Conservation (phyloP, 768 basidiomycete species). For the Tulasnella sp. region DNA sequence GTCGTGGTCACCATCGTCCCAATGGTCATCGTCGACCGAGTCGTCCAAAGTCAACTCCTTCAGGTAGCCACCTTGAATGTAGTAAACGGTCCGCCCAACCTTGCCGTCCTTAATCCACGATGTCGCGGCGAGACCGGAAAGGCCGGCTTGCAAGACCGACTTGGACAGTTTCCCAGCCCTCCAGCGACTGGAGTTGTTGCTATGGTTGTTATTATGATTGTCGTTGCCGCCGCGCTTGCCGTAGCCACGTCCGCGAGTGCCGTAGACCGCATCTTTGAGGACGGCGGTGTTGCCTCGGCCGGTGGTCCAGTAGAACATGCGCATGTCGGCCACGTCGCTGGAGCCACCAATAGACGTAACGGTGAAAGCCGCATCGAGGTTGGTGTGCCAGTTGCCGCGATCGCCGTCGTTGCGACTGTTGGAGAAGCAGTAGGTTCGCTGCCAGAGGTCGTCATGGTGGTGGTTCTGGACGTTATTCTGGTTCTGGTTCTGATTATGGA, state of each 20-base stretch:
- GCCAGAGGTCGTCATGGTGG: neutral
- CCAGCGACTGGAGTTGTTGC: neutral
- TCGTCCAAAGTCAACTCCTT: conserved; percentile 20
- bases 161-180: neutral
- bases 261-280: neutral
- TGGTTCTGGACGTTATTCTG: neutral
- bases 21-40: neutral
- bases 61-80: neutral
- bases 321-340: neutral
- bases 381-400: conserved; percentile 20
- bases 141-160: neutral
- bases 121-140: conserved; percentile 6
- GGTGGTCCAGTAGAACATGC: conserved; percentile 1
- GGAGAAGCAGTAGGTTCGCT: conserved; percentile 16
- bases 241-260: neutral
- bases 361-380: conserved; percentile 17
- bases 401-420: neutral
- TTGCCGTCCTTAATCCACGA: conserved; percentile 8
- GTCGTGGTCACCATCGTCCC: neutral
- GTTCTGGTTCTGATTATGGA: neutral
- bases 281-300: neutral
- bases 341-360: neutral
- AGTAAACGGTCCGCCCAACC: conserved; percentile 8
- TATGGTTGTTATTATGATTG: neutral
- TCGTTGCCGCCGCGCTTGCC: neutral